Percentiles rank a stretch among this genome's conserved stretches.
Conservation (phyloP, 2,329 filamentous ascomycete species). For the Pezicula radicicola region DNA sequence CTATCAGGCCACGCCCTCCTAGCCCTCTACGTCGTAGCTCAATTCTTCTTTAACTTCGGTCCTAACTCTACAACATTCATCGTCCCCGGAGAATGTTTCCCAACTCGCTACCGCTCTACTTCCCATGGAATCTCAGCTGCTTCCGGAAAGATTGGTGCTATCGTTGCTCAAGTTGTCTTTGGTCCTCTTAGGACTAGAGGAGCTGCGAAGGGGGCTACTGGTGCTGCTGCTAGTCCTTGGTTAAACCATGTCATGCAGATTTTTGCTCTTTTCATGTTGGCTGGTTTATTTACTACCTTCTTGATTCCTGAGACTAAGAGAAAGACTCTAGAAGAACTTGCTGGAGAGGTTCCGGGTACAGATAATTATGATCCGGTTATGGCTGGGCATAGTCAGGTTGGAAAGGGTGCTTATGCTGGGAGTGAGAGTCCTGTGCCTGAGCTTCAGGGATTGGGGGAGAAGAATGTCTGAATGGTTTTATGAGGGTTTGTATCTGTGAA, state of each 20-base stretch:
- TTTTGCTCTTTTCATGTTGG: constrained; percentile 78
- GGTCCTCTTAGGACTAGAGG: constrained; percentile 44
- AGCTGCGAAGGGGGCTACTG: constrained; percentile 18
- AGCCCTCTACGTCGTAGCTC: constrained; percentile 56
- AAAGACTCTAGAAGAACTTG: constrained; percentile 68
- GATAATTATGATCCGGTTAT: neutral
- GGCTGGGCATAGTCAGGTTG: neutral
- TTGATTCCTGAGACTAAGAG: constrained; percentile 77
- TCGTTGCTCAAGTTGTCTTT: constrained; percentile 45
- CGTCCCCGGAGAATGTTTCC: constrained; percentile 29
- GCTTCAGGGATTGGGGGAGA: too few species aligned
- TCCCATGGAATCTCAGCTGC: constrained; percentile 29
- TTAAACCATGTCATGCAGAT: constrained; percentile 75
- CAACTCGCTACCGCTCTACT: constrained; percentile 26
- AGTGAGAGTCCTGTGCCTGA: neutral
- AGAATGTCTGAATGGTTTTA: too few species aligned
- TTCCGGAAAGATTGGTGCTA: constrained; percentile 27
- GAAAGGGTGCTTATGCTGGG: neutral
- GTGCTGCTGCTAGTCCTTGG: constrained; percentile 40
- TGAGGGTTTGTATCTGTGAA: too few species aligned
- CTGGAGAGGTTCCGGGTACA: constrained; percentile 46
- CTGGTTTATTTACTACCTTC: constrained; percentile 64
- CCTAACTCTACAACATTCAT: constrained; percentile 30
- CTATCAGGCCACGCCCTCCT: constrained; percentile 49
- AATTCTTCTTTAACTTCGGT: constrained; percentile 63